Evolutionary conservation across 2,329 filamentous ascomycete genomes (phyloP).

Genomic region (Sporothrix globosa): DNA sequence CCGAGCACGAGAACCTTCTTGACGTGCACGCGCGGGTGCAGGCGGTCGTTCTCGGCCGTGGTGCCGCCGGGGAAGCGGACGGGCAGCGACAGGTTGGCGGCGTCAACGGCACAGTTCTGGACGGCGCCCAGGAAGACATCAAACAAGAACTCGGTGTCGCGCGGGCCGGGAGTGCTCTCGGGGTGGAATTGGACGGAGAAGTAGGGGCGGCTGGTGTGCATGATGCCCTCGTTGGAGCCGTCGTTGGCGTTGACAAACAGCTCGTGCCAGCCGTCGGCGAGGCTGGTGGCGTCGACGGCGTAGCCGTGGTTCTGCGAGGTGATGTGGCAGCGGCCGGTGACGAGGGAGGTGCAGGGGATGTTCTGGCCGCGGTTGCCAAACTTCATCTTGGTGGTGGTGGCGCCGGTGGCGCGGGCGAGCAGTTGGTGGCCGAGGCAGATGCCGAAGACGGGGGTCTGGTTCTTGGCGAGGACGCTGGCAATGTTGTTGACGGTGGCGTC

Average conservation of each 20-base stretch:
- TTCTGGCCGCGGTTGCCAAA: slow-evolving; percentile 99
- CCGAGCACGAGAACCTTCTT: slow-evolving; percentile 96
- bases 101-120: slow-evolving; percentile 68
- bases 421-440: slow-evolving; percentile 96
- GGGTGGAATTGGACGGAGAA: slow-evolving; percentile 99
- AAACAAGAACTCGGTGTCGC: slow-evolving; percentile 95
- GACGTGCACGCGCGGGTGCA: slow-evolving; percentile 77
- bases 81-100: slow-evolving; percentile 67
- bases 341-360: slow-evolving; percentile 94
- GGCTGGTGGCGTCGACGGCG: slow-evolving; percentile 78
- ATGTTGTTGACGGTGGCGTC: slow-evolving; percentile 80
- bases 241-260: slow-evolving; percentile 98
- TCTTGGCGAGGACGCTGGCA: slow-evolving; percentile 72
- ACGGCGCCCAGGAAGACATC: slow-evolving; percentile 94
- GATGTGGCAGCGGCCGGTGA: slow-evolving; percentile 97
- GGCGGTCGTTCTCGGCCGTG: slow-evolving; percentile 73
- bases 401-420: slow-evolving; percentile 83
- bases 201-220: slow-evolving; percentile 81
- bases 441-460: slow-evolving; percentile 86
- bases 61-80: slow-evolving; percentile 88
- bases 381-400: slow-evolving; percentile 92
- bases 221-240: slow-evolving; percentile 96
- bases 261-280: slow-evolving; percentile 83
- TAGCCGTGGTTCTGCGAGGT: slow-evolving; percentile 99
- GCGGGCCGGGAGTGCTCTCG: slow-evolving; percentile 91